Evolutionary conservation across 306 rosid genomes (phyloP).

Genomic region (Psophocarpus tetragonolobus): DNA sequence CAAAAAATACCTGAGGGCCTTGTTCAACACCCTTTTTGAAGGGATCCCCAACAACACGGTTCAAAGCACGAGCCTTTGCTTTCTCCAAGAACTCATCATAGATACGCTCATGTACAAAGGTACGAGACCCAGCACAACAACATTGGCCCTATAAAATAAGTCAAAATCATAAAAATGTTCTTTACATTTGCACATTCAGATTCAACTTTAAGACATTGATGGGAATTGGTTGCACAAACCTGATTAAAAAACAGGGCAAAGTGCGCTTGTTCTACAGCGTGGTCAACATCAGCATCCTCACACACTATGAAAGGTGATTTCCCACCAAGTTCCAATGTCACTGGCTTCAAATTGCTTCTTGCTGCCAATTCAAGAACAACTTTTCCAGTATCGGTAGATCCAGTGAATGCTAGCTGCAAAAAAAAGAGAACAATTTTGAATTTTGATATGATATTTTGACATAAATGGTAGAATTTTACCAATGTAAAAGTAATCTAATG

Average conservation of each 20-base stretch:
- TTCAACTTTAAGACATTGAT: background rate
- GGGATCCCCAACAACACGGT: constrained; percentile 72
- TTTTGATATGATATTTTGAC: background rate
- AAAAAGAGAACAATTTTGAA: background rate
- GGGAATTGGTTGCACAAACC: constrained; percentile 39
- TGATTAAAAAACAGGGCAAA: constrained; percentile 71
- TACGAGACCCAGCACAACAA: constrained; percentile 78
- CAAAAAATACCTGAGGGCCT: constrained; percentile 66
- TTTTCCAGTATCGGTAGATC: constrained; percentile 60
- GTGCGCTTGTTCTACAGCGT: constrained; percentile 70
- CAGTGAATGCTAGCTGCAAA: constrained; percentile 64
- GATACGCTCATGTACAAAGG: constrained; percentile 61
- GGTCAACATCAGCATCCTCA: constrained; percentile 63
- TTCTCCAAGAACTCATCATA: constrained; percentile 66
- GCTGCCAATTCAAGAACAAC: constrained; percentile 60
- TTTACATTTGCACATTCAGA: background rate
- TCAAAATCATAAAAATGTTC: background rate
- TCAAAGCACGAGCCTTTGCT: constrained; percentile 59
- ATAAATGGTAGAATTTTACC: background rate
- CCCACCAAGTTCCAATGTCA: constrained; percentile 71
- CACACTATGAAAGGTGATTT: constrained; percentile 75
- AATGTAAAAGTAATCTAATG: background rate
- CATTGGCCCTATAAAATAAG: constrained; percentile 50
- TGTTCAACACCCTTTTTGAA: constrained; percentile 68
- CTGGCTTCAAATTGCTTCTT: constrained; percentile 67